These are phyloP conservation scores for Taiozyma onychis DNA, from an alignment of 1,139 yeast genomes.

Conservation along the genomic window DNA sequence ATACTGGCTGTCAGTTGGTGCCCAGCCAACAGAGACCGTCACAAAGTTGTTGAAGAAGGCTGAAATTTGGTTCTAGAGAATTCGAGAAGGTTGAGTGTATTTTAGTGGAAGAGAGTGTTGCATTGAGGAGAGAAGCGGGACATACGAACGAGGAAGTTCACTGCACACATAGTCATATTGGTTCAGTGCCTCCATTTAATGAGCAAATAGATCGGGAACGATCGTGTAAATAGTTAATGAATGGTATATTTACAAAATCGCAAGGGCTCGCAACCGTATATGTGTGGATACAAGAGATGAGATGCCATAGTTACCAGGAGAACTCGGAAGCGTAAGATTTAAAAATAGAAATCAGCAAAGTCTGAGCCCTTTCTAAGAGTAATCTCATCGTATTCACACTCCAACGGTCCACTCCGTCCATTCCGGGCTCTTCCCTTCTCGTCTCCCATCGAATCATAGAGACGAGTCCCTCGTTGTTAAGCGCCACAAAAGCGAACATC, in stretches of 20 bases:
- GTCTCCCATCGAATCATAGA: background rate
- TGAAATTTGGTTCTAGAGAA: constrained; percentile 56
- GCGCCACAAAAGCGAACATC: background rate
- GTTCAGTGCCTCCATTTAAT: background rate
- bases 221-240: background rate
- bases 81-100: background rate
- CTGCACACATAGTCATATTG: background rate
- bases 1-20: constrained; percentile 99
- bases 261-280: background rate
- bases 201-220: background rate
- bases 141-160: background rate
- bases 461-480: background rate
- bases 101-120: background rate
- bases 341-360: no score
- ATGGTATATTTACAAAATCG: background rate
- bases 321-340: background rate
- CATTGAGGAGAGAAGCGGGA: background rate
- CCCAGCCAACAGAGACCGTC: constrained; percentile 86
- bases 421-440: background rate
- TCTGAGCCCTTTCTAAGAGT: no score
- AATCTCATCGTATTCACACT: no score
- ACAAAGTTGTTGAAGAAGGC: constrained; percentile 73
- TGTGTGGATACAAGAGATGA: background rate
- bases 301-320: background rate
- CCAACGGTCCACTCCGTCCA: no score